A percentile compares a stretch with the other conserved stretches of the same genome.
phyloP scores from a whole-genome alignment of 805 yeast genomes.

The Metschnikowia colocasiae region DNA sequence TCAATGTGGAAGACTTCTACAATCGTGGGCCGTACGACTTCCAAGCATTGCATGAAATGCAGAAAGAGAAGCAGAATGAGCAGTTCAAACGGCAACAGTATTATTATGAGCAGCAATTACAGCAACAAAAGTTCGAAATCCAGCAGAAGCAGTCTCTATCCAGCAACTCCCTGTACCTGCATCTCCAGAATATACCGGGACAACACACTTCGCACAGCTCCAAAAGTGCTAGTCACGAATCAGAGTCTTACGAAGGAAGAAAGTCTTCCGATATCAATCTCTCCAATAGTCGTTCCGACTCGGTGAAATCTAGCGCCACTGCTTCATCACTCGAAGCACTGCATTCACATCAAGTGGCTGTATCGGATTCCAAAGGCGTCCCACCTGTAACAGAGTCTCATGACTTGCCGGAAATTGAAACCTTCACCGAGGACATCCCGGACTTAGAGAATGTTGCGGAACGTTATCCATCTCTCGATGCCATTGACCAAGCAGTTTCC shows the following conservation, averaged over 20 bases:
- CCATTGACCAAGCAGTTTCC: conserved; percentile 14
- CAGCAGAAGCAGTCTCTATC: conserved; percentile 19
- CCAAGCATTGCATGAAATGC: conserved; percentile 52
- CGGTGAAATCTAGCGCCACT: not conserved
- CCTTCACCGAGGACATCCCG: conserved; percentile 17
- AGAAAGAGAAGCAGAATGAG: conserved; percentile 35
- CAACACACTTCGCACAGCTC: conserved; percentile 6
- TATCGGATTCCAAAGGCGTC: not conserved
- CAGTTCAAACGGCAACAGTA: conserved; percentile 34
- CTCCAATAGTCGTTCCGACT: conserved; percentile 1
- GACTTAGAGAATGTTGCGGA: conserved; percentile 47
- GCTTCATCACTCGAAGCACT: not conserved
- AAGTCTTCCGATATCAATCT: not conserved
- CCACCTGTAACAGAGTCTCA: not conserved
- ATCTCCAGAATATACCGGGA: conserved; percentile 9
- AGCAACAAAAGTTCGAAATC: conserved; percentile 22
- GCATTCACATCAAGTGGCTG: not conserved
- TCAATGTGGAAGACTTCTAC: conserved; percentile 43
- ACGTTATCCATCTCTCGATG: conserved; percentile 50
- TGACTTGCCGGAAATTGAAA: not conserved
- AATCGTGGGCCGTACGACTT: conserved; percentile 54
- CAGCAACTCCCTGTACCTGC: conserved; percentile 9
- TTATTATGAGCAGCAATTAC: conserved; percentile 41
- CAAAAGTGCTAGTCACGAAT: conserved; percentile 1
- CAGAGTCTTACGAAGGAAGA: not conserved